Evolutionary conservation across 2,329 filamentous ascomycete species (phyloP).

Genomic region (Botryotinia calthae): DNA sequence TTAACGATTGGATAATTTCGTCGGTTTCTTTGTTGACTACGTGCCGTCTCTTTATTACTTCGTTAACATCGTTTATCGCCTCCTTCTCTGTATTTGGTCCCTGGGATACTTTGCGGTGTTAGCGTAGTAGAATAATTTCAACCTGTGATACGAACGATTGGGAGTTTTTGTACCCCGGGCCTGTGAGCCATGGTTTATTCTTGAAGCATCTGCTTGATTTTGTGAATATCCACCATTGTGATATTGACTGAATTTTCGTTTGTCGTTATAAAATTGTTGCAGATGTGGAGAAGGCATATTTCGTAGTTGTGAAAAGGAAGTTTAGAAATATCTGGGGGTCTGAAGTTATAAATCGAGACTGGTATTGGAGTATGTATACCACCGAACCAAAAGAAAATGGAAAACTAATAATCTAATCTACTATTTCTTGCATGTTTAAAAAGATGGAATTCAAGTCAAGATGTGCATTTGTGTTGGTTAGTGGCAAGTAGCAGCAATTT

Average conservation of each 20-base stretch:
- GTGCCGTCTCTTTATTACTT: neutral
- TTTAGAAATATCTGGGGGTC: rapidly evolving
- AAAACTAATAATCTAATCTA: neutral
- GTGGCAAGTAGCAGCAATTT: neutral
- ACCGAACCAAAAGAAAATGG: neutral
- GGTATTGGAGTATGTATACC: neutral
- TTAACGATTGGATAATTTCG: neutral
- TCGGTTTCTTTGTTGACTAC: neutral
- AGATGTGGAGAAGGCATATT: neutral
- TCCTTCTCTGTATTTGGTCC: neutral
- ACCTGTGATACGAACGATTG: neutral
- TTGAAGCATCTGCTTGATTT: neutral
- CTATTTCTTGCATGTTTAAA: neutral
- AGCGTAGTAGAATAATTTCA: neutral
- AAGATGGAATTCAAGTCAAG: neutral
- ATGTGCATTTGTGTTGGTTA: neutral
- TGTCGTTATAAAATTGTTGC: no score
- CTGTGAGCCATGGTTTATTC: neutral
- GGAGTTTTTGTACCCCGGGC: neutral
- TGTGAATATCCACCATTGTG: neutral
- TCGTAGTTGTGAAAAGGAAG: neutral
- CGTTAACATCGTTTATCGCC: neutral
- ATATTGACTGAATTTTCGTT: neutral
- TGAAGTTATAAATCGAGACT: neutral
- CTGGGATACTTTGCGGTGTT: neutral